A percentile compares a stretch with the other conserved stretches of the same genome.
phyloP scores from a whole-genome alignment of 2,329 filamentous ascomycete genomes.

The Trichothecium sympodiale region DNA sequence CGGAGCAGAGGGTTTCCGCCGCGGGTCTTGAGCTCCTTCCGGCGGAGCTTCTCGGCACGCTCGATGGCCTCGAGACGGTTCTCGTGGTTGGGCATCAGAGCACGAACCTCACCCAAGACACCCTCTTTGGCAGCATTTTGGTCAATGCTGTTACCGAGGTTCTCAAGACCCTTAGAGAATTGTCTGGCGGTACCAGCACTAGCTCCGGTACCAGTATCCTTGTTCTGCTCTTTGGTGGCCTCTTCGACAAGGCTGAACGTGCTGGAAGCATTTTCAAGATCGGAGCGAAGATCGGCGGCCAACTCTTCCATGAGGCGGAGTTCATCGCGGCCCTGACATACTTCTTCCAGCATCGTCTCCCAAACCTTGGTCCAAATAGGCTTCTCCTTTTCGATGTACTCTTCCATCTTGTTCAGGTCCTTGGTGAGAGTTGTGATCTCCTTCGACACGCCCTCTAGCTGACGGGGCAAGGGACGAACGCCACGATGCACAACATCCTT shows the following conservation, averaged over 20 bases:
- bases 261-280: constrained; percentile 86
- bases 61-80: constrained; percentile 90
- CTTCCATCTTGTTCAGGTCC: constrained; percentile 89
- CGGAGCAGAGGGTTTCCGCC: constrained; percentile 68
- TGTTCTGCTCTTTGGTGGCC: constrained; percentile 95
- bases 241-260: constrained; percentile 94
- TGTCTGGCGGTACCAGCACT: constrained; percentile 41
- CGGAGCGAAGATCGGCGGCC: constrained; percentile 81
- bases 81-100: constrained; percentile 89
- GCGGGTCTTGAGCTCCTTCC: constrained; percentile 75
- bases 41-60: constrained; percentile 82
- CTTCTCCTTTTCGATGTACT: constrained; percentile 84
- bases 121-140: constrained; percentile 79
- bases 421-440: constrained; percentile 73
- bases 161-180: constrained; percentile 43
- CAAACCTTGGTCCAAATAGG: constrained; percentile 98
- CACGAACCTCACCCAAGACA: constrained; percentile 84
- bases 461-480: constrained; percentile 79
- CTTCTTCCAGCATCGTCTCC: constrained; percentile 93
- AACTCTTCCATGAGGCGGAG: constrained; percentile 95
- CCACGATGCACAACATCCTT: constrained; percentile 94
- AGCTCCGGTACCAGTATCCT: constrained; percentile 49
- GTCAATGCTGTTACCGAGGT: constrained; percentile 47
- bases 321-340: constrained; percentile 91
- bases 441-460: constrained; percentile 80